Base-by-base conservation (phyloP, 208 protist genomes). In the Leishmania gerbilli region DNA sequence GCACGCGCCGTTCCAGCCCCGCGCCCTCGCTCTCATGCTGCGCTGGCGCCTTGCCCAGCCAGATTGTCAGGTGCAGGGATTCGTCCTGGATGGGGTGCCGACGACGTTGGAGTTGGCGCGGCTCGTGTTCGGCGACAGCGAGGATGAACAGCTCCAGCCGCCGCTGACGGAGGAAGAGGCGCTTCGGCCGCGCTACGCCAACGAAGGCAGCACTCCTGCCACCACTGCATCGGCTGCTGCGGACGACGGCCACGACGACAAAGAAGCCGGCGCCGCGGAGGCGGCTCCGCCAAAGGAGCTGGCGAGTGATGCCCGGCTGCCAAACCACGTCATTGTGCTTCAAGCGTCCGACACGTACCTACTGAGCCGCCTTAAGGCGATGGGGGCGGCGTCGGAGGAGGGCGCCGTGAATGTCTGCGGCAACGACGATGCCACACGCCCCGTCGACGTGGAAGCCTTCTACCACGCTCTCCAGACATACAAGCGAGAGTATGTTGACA, bases 21-120 rank as follows among this genome's bases (percentile, higher is more conserved):
- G 87, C 71, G 92, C 93, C 9, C 85, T 98, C 60, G 91, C 94
- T n/a, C 34, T 93, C 58, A 98, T 98, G 90, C 79, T 98, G 74
- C 91, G 94, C 55, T 97, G 95, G 93, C 95, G 97, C 47, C 79
- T 99, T 3, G 76, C 86, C 7, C 91, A 91, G 78, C 82, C 91
- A 51, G 92, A 95, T 58, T 98, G 95, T 79, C 80, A 81, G n/a
- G 98, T 98, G 79, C 95, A 98, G 62, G 98, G 98, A 40, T 99
- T 95, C 83, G 86, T 99, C 31, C 81, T 99, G 7, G 95, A 98
- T 74, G 96, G 98, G 11, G 95, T 96, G 65, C 98, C 98, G 42
- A 75, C 92, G 42, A 98, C 93, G 34, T 75, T 98, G 13, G 89
- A 90, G 82, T 88, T 96, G 84, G 94, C 93, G 6, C 85, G 95